Evolutionary conservation across 441 rosid species (phyloP).

Genomic region (Gossypium armourianum): DNA sequence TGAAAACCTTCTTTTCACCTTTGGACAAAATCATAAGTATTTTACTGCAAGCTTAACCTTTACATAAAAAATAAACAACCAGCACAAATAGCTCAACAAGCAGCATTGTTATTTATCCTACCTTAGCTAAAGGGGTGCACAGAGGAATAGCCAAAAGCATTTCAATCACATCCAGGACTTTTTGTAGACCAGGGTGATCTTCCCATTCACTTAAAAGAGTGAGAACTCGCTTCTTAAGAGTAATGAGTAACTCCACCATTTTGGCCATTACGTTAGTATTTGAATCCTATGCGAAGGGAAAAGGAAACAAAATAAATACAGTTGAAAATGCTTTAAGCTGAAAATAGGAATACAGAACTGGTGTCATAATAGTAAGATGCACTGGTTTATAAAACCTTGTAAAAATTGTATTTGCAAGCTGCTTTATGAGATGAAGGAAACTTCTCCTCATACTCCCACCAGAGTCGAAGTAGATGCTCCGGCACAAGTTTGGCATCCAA

Average conservation of each 20-base stretch:
- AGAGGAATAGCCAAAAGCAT: slow-evolving; percentile 71
- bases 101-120: slow-evolving; percentile 19
- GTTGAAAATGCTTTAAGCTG: not conserved
- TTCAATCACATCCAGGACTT: slow-evolving; percentile 51
- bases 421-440: slow-evolving; percentile 32
- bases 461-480: slow-evolving; percentile 72
- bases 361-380: not conserved
- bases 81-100: slow-evolving; percentile 9
- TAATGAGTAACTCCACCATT: slow-evolving; percentile 59
- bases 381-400: slow-evolving; percentile 50
- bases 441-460: slow-evolving; percentile 46
- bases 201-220: slow-evolving; percentile 56
- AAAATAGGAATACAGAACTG: not conserved
- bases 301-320: slow-evolving; percentile 11
- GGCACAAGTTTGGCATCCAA: slow-evolving; percentile 73
- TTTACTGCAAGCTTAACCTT: slow-evolving; percentile 1
- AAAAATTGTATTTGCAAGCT: slow-evolving; percentile 57
- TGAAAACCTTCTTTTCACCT: not conserved
- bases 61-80: not conserved
- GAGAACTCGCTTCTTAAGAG: slow-evolving; percentile 34
- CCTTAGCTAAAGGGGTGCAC: slow-evolving; percentile 81
- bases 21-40: not conserved
- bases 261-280: slow-evolving; percentile 56
- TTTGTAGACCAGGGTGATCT: slow-evolving; percentile 74
- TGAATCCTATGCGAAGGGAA: slow-evolving; percentile 44